A percentile compares a stretch with the other conserved stretches of the same genome.
Conservation (phyloP, 164 flowering plant species). For the Hamamelis virginiana region DNA sequence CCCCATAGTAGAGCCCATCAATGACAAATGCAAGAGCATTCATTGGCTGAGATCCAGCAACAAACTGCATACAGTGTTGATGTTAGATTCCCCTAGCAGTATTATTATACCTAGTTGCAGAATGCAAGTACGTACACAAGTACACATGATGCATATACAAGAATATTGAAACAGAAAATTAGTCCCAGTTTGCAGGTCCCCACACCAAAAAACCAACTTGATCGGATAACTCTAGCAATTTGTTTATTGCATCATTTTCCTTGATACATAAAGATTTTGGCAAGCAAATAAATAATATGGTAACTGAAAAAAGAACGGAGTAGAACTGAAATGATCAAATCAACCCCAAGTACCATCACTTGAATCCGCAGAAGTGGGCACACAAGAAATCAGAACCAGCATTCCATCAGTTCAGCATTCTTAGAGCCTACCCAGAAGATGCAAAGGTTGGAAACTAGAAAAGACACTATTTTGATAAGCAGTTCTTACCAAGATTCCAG, state of each 20-base stretch:
- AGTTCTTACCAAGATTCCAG: constrained; percentile 74
- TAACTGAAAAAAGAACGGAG: not conserved
- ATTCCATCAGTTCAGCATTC: not conserved
- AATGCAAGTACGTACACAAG: not conserved
- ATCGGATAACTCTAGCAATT: not conserved
- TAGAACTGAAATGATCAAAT: too few relatives aligned
- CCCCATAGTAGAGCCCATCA: constrained; percentile 97
- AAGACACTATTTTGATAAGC: not conserved
- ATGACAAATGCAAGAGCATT: constrained; percentile 95
- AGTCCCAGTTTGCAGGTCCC: too few relatives aligned
- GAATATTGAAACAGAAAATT: too few relatives aligned
- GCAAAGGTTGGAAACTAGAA: not conserved
- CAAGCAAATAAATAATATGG: not conserved
- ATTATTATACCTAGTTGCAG: not conserved
- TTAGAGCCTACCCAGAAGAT: too few relatives aligned
- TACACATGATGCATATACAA: too few relatives aligned
- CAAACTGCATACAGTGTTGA: constrained; percentile 59
- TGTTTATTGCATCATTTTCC: too few relatives aligned
- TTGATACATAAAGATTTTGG: too few relatives aligned
- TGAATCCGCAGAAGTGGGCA: not conserved
- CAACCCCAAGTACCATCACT: too few relatives aligned
- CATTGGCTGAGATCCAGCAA: constrained; percentile 93
- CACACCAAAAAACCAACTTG: not conserved
- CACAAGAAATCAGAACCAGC: not conserved
- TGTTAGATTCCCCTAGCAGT: not conserved